Conservation (phyloP, 2,329 filamentous ascomycete genomes). For the Paracamarosporium sp. region DNA sequence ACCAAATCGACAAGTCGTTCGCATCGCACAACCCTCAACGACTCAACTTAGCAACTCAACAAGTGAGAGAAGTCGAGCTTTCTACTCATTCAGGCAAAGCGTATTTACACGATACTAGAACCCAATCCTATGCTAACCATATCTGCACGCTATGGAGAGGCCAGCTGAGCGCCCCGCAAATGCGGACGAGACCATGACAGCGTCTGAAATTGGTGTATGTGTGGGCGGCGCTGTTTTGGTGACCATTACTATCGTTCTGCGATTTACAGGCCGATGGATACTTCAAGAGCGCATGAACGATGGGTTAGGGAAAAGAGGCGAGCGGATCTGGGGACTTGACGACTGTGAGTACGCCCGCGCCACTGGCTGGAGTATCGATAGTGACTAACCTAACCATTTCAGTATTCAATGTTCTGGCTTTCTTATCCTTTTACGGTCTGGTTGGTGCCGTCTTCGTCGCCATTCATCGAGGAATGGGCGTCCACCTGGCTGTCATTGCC, state of each 20-base stretch:
- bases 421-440: constrained; percentile 25
- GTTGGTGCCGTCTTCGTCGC: constrained; percentile 19
- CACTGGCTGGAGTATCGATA: not conserved
- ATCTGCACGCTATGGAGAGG: constrained; percentile 16
- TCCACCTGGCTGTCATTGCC: constrained; percentile 35
- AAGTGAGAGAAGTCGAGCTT: not conserved
- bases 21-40: not conserved
- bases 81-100: not conserved
- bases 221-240: constrained; percentile 16
- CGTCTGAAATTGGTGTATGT: constrained; percentile 14
- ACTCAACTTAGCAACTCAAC: not conserved
- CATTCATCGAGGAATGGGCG: constrained; percentile 38
- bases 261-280: constrained; percentile 22
- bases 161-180: constrained; percentile 17
- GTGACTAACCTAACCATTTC: not conserved
- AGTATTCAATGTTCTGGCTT: constrained; percentile 27
- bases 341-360: constrained; percentile 16
- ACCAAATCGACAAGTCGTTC: not conserved
- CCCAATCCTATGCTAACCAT: not conserved
- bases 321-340: constrained; percentile 20
- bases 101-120: not conserved
- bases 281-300: constrained; percentile 12
- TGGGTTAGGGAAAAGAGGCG: constrained; percentile 6
- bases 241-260: constrained; percentile 14
- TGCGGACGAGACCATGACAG: constrained; percentile 14